Percentiles rank a stretch among this genome's conserved stretches.
phyloP scores from a whole-genome alignment of 1,284 basidiomycete species.

The Meripilus lineatus region DNA sequence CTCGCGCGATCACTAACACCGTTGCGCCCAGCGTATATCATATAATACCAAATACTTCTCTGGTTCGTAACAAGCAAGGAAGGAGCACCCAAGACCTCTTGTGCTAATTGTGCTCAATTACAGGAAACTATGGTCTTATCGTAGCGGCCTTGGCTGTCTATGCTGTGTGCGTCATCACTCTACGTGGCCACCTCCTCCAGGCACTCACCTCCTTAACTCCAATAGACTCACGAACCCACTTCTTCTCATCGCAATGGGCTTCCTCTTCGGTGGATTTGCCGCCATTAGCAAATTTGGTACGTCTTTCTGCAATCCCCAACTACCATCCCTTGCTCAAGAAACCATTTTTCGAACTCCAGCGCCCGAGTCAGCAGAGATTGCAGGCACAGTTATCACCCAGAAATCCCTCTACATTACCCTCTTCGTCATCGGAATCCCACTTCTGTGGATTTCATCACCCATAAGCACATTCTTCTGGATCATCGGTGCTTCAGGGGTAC shows the following conservation, averaged over 20 bases:
- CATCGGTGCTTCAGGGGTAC: slow-evolving; percentile 67
- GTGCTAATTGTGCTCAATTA: neutral
- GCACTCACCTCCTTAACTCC: slow-evolving; percentile 4
- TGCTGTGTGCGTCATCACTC: slow-evolving; percentile 55
- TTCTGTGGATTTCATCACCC: slow-evolving; percentile 66
- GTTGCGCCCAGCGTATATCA: slow-evolving; percentile 68
- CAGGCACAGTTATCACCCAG: slow-evolving; percentile 76
- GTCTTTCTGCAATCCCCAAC: slow-evolving; percentile 25
- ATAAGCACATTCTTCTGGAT: slow-evolving; percentile 76
- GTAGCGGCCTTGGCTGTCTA: slow-evolving; percentile 83
- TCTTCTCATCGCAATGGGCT: slow-evolving; percentile 80
- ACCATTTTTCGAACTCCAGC: slow-evolving; percentile 37
- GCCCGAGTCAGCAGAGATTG: slow-evolving; percentile 77
- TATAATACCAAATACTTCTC: slow-evolving; percentile 95
- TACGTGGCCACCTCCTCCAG: slow-evolving; percentile 1
- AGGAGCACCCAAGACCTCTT: neutral
- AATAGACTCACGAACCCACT: slow-evolving; percentile 69
- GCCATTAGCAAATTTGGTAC: slow-evolving; percentile 88
- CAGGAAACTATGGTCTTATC: slow-evolving; percentile 87
- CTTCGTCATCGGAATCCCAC: slow-evolving; percentile 74
- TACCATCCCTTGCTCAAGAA: neutral
- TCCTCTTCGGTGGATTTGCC: slow-evolving; percentile 90
- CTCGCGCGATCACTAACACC: slow-evolving; percentile 6
- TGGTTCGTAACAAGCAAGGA: slow-evolving; percentile 37
- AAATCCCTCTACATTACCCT: slow-evolving; percentile 77